Conservation (phyloP, 2,329 filamentous ascomycete genomes). For the Calonectria fujianensis region DNA sequence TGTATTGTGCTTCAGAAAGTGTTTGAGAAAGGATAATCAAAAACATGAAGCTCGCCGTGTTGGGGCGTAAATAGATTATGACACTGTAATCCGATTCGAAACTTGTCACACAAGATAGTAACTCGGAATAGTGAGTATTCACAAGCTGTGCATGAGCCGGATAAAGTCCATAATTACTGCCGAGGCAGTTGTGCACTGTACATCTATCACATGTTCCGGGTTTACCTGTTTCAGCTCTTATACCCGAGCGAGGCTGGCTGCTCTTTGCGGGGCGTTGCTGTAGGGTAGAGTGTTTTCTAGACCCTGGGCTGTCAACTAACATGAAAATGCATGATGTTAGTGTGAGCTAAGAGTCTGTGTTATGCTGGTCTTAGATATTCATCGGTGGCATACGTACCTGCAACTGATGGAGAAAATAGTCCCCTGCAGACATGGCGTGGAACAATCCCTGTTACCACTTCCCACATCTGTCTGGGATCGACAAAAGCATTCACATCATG, state of each 20-base stretch:
- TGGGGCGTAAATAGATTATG: background rate
- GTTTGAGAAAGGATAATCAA: background rate
- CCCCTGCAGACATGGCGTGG: no score
- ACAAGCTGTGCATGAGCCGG: background rate
- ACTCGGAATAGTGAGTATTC: background rate
- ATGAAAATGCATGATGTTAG: background rate
- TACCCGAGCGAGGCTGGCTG: background rate
- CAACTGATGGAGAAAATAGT: no score
- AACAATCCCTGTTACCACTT: no score
- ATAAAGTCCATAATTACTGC: background rate
- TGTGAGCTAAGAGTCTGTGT: background rate
- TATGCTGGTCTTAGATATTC: background rate
- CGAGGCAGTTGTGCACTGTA: background rate
- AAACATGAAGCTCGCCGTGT: background rate
- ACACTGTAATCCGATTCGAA: background rate
- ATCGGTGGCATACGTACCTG: no score
- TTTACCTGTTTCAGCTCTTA: background rate
- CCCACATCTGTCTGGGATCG: no score
- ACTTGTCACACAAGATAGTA: background rate
- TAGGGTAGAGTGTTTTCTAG: background rate
- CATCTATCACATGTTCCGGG: background rate
- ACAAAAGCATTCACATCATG: background rate
- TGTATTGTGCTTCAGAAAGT: background rate
- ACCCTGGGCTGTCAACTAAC: background rate
- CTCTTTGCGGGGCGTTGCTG: background rate